Percentiles rank a stretch among this genome's conserved stretches.
Evolutionary conservation across 805 yeast species (phyloP).

Genomic region (Yamadazyma laniorum): DNA sequence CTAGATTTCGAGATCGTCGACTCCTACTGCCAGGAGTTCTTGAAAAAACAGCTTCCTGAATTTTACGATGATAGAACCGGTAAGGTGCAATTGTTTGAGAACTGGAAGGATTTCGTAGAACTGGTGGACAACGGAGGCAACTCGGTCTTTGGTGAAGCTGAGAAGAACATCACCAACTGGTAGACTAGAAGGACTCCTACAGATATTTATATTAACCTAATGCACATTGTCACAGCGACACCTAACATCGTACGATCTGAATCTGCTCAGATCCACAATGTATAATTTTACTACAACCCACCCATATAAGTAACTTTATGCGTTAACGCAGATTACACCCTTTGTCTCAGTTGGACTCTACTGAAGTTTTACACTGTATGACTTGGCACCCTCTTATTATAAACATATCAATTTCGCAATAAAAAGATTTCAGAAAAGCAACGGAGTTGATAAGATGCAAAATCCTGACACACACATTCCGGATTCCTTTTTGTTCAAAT

Average conservation of each 20-base stretch:
- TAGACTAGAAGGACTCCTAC: conserved; percentile 22
- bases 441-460: too few species aligned
- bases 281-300: neutral
- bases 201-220: neutral
- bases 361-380: too few species aligned
- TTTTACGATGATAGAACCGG: conserved; percentile 44
- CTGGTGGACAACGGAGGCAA: conserved; percentile 47
- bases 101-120: conserved; percentile 41
- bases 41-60: conserved; percentile 55
- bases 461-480: conserved; percentile 15
- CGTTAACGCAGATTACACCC: too few species aligned
- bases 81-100: conserved; percentile 42
- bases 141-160: conserved; percentile 90
- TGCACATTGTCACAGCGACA: too few species aligned
- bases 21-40: conserved; percentile 63
- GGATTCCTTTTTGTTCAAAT: conserved; percentile 14
- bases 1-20: conserved; percentile 85
- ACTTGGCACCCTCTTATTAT: too few species aligned
- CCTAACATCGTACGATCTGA: too few species aligned
- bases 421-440: too few species aligned
- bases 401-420: too few species aligned
- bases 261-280: too few species aligned
- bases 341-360: too few species aligned
- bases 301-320: too few species aligned
- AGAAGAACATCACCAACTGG: conserved; percentile 88